phyloP scores from a whole-genome alignment of 2,329 filamentous ascomycete genomes.

The Penicillium palitans region DNA sequence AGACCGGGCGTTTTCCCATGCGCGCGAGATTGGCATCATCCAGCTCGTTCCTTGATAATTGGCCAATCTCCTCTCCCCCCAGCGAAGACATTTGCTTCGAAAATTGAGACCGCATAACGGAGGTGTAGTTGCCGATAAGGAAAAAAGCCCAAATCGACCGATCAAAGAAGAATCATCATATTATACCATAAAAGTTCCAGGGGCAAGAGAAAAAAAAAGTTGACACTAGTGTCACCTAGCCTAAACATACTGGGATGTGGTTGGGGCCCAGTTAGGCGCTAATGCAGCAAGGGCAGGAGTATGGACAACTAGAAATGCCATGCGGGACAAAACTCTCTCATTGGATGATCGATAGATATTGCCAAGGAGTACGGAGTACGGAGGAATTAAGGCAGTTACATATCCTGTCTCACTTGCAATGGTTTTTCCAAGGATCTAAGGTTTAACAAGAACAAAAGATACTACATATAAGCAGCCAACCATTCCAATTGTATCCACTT shows the following conservation, averaged over 20 bases:
- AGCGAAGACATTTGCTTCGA: constrained; percentile 15
- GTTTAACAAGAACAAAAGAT: too few relatives aligned
- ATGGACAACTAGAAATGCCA: too few relatives aligned
- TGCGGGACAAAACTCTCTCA: too few relatives aligned
- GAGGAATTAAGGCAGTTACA: too few relatives aligned
- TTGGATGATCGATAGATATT: too few relatives aligned
- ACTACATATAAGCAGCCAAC: too few relatives aligned
- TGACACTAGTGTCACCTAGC: neutral
- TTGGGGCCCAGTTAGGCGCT: neutral
- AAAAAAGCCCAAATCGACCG: neutral
- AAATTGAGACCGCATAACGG: constrained; percentile 14
- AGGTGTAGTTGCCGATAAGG: neutral
- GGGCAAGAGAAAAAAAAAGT: neutral
- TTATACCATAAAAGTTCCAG: neutral
- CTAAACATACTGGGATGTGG: constrained; percentile 1
- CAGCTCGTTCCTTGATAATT: constrained; percentile 21
- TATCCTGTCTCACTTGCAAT: too few relatives aligned
- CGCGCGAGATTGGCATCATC: constrained; percentile 51
- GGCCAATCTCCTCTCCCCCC: constrained; percentile 16
- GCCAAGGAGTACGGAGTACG: too few relatives aligned
- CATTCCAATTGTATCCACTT: too few relatives aligned
- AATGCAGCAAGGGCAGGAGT: neutral
- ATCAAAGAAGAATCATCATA: neutral
- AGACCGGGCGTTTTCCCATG: constrained; percentile 53
- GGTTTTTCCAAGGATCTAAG: too few relatives aligned